phyloP scores from a whole-genome alignment of 305 asterid species.

The Fraxinus platypoda region DNA sequence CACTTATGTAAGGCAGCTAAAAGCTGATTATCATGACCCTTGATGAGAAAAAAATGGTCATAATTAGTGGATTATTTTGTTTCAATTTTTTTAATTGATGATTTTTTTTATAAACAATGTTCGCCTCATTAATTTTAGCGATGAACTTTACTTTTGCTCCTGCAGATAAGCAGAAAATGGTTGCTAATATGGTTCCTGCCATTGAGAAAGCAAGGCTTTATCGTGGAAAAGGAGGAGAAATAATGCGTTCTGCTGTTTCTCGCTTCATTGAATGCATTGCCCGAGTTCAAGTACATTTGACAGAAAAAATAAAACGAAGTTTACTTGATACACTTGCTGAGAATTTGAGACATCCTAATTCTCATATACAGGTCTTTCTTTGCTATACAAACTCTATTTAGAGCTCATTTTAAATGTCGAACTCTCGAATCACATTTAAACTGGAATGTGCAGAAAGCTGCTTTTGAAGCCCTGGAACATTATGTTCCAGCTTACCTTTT shows the following conservation, averaged over 20 bases:
- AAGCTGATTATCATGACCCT: neutral
- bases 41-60: neutral
- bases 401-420: constrained; percentile 16
- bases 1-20: neutral
- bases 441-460: constrained; percentile 56
- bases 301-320: constrained; percentile 65
- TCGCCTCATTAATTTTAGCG: neutral
- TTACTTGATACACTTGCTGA: constrained; percentile 84
- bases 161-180: constrained; percentile 71
- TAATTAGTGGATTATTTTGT: neutral
- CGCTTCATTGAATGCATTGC: constrained; percentile 90
- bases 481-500: constrained; percentile 61
- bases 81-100: neutral
- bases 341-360: constrained; percentile 91
- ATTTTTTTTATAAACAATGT: neutral
- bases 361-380: constrained; percentile 75
- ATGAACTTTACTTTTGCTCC: constrained; percentile 14
- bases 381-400: constrained; percentile 11
- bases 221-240: constrained; percentile 99
- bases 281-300: constrained; percentile 50
- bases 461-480: constrained; percentile 74
- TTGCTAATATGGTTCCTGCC: constrained; percentile 82
- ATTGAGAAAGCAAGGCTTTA: constrained; percentile 96
- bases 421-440: constrained; percentile 24
- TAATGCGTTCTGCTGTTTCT: constrained; percentile 95